Percentiles rank a stretch among this genome's conserved stretches.
phyloP scores from a whole-genome alignment of 1,139 yeast genomes.

The Saccharomyces hybrid region DNA sequence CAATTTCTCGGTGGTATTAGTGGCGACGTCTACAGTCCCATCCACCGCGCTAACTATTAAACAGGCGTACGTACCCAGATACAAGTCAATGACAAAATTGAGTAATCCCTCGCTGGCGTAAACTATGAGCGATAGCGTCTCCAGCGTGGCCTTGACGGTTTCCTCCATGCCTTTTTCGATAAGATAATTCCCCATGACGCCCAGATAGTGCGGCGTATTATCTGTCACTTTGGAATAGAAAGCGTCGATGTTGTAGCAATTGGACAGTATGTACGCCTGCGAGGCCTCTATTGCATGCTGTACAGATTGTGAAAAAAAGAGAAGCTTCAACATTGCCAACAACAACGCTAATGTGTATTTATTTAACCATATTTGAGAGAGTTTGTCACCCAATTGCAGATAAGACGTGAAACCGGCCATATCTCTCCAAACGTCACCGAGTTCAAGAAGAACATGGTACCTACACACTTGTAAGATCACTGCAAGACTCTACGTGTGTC shows the following conservation, averaged over 20 bases:
- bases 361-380: constrained; percentile 56
- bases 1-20: constrained; percentile 61
- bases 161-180: constrained; percentile 42
- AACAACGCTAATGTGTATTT: constrained; percentile 43
- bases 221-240: constrained; percentile 37
- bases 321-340: constrained; percentile 43
- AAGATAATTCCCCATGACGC: constrained; percentile 46
- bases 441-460: background rate
- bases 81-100: constrained; percentile 58
- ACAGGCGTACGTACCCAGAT: constrained; percentile 83
- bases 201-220: constrained; percentile 50
- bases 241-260: constrained; percentile 43
- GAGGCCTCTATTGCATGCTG: constrained; percentile 35
- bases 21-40: constrained; percentile 65
- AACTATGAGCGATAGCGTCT: constrained; percentile 38
- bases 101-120: constrained; percentile 54
- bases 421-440: background rate
- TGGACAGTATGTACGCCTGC: constrained; percentile 31
- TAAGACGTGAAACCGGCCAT: constrained; percentile 24
- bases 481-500: background rate
- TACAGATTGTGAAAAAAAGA: constrained; percentile 42
- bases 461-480: background rate
- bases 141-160: constrained; percentile 40
- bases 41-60: constrained; percentile 64
- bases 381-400: constrained; percentile 39